These are phyloP conservation scores for Apiotrichum laibachii DNA, from an alignment of 1,284 basidiomycete species.

Conservation along the genomic window DNA sequence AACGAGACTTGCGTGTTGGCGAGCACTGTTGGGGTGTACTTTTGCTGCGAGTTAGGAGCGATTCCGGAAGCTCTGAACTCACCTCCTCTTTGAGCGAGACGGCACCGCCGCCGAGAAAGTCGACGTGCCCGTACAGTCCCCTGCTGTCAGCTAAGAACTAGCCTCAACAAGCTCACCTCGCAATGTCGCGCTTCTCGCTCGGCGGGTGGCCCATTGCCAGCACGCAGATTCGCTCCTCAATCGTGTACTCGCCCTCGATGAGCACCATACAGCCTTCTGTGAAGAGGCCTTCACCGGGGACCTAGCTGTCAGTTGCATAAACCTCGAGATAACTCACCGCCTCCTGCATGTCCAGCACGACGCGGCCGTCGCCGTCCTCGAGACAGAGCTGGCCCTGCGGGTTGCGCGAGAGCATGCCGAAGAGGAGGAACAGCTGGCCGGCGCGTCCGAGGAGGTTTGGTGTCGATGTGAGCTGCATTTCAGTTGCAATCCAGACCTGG, in stretches of 20 bases:
- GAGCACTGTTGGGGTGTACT: conserved; percentile 44
- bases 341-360: conserved; percentile 83
- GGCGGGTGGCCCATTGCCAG: conserved; percentile 96
- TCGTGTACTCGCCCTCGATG: conserved; percentile 93
- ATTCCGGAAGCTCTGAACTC: not conserved
- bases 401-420: conserved; percentile 87
- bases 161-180: conserved; percentile 58
- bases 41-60: conserved; percentile 33
- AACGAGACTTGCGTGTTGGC: conserved; percentile 68
- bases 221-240: conserved; percentile 81
- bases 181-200: conserved; percentile 77
- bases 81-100: conserved; percentile 92
- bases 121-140: conserved; percentile 87
- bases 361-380: conserved; percentile 89
- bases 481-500: not conserved
- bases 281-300: conserved; percentile 93
- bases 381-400: conserved; percentile 86
- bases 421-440: conserved; percentile 84
- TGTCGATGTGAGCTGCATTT: conserved; percentile 80
- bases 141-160: conserved; percentile 49
- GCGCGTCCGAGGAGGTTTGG: conserved; percentile 92
- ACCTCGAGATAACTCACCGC: conserved; percentile 59
- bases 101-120: conserved; percentile 89
- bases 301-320: conserved; percentile 55
- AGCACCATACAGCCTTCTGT: conserved; percentile 94